Evolutionary conservation across 805 yeast genomes (phyloP), one percentile per base, ranked within the genome.

Genomic region (Starmerella potacharoeniae): DNA sequence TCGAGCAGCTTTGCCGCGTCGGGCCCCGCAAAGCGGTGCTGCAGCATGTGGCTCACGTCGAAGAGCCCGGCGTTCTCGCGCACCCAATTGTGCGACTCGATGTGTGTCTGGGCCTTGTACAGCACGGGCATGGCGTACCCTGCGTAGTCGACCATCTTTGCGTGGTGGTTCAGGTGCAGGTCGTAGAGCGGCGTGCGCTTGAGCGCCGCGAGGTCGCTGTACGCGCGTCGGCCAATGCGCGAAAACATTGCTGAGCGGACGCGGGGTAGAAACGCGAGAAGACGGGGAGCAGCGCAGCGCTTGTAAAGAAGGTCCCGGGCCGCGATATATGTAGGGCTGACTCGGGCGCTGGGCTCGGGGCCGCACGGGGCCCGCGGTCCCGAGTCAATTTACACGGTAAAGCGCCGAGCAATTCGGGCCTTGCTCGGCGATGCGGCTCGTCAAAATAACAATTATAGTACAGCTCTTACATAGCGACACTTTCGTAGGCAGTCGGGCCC

Each of bases 21-120:
- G 1, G 77, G 70, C 14, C 98, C 98, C 2, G 69, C 66, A 57
- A 93, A 69, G 44, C 74, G 77, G 69, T 95, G 97, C 73, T 93
- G 98, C 51, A 91, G 77, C 98, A 93, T 93, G 70, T 93, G 98
- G 53, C 96, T 86, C 51, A 93, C 98, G 68, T 93, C 98, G 65
- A 93, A 93, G 51, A 93, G 73, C 6, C 98, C 98, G 39, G 90
- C 89, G 58, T 86, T 79, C 22, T 73, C 65, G 68, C 98, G 80
- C 0, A 91, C 95, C 97, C 97, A 93, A 52, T 84, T 78, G 72
- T 93, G 98, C 0, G 97, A 89, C 58, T 89, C 95, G 42, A 88
- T 81, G 69, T 91, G 97, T 1, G 86, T 71, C 70, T 86, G 95
- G n/a, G 77, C 82, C 60, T 80, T 77, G 73, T 90, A 93, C 34